Percentiles rank a stretch among this genome's conserved stretches.
phyloP scores from a whole-genome alignment of 2,329 filamentous ascomycete genomes.

The Calcarisporium arbuscula region DNA sequence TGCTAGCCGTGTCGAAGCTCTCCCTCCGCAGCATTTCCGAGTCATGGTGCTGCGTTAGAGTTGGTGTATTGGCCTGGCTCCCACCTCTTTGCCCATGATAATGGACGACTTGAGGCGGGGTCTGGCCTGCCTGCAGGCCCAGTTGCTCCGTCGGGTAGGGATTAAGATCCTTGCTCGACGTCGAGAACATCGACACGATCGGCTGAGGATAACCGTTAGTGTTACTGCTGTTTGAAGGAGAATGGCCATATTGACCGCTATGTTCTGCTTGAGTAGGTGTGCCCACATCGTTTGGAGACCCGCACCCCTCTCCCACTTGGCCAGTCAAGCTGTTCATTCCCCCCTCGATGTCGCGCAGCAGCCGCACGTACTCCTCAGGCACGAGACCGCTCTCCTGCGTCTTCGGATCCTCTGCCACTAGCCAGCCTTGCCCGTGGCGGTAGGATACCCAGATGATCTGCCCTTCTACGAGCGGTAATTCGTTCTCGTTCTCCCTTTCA shows the following conservation, averaged over 20 bases:
- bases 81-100: slow-evolving; percentile 63
- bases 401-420: slow-evolving; percentile 92
- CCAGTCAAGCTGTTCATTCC: slow-evolving; percentile 70
- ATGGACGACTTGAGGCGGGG: slow-evolving; percentile 59
- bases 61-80: slow-evolving; percentile 60
- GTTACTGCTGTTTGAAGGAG: slow-evolving; percentile 36
- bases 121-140: slow-evolving; percentile 55
- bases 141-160: slow-evolving; percentile 61
- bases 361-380: slow-evolving; percentile 90
- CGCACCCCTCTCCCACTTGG: slow-evolving; percentile 47
- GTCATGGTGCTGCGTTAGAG: slow-evolving; percentile 46
- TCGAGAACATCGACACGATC: slow-evolving; percentile 62
- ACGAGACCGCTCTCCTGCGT: slow-evolving; percentile 92
- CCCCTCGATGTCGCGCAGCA: slow-evolving; percentile 88
- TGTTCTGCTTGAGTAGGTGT: slow-evolving; percentile 59
- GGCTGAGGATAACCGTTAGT: slow-evolving; percentile 64
- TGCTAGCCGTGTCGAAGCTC: slow-evolving; percentile 40
- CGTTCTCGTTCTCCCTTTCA: slow-evolving; percentile 90
- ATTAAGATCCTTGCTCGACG: slow-evolving; percentile 62
- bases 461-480: slow-evolving; percentile 84
- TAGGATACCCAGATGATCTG: slow-evolving; percentile 97
- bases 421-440: slow-evolving; percentile 91
- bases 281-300: slow-evolving; percentile 48
- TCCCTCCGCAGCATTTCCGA: slow-evolving; percentile 37
- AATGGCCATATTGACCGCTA: slow-evolving; percentile 37